Evolutionary conservation across 2,329 filamentous ascomycete species (phyloP), one percentile per base, ranked within the genome.

Genomic region (Paecilomyces formosus): DNA sequence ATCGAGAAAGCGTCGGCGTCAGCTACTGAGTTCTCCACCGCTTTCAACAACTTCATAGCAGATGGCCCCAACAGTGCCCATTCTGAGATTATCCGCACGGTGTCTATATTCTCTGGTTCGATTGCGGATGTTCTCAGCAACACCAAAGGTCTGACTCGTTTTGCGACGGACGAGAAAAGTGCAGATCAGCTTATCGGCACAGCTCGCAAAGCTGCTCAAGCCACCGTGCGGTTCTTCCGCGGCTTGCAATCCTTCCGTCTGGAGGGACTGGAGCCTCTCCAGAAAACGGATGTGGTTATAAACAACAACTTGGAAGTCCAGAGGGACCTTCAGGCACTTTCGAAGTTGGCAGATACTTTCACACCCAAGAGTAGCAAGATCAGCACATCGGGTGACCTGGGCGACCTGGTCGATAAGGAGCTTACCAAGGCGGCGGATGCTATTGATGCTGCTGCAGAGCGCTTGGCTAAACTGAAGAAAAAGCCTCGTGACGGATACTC

Each of bases 11-110:
- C 94, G 0, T 94, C 92, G 7, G 86, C 92, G 9, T 96, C 87
- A 64, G 91, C 94, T 12, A 97, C 95, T 75, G 94, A 99, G 72
- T 99, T 99, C 75, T 94, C 93, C 1, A 97, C 93, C 0, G 88
- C 94, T 0, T 99, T 97, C 82, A 99, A 97, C 79, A 96, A 96
- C 76, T 97, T 95, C 74, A 95, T 99, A 67, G 94, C 93, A 7
- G 94, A 99, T 70, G 94, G 94, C 0, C 92, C 93, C 4, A 96
- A 92, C 73, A 91, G 90, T 71, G 87, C 87, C 9, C 91, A 97
- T 69, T 85, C 89, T 1, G 92, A 96, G 60, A 88, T 99, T 61
- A 97, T 97, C 74, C 92, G 92, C 71, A 90, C 91, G 0, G 89
- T 96, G 66, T 94, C 91, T 69, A 85, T 92, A 56, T 97, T 97